These are phyloP conservation scores for Hyphodiscus hymeniophilus DNA, from an alignment of 495 filamentous ascomycete genomes.

Conservation along the genomic window DNA sequence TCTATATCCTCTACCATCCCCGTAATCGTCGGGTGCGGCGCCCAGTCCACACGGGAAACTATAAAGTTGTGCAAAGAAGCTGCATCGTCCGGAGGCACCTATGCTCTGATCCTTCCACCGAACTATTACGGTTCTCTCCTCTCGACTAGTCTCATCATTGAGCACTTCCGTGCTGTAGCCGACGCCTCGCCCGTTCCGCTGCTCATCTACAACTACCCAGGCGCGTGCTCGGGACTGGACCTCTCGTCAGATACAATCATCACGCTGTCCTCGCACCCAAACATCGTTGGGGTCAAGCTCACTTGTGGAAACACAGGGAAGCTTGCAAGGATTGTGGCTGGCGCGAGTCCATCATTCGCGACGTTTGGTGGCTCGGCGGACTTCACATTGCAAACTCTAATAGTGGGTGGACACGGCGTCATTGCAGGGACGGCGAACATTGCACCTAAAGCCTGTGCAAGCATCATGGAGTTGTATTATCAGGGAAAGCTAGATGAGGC, in stretches of 20 bases:
- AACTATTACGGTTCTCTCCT: slow-evolving; percentile 22
- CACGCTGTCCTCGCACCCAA: slow-evolving; percentile 20
- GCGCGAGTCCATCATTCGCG: slow-evolving; percentile 17
- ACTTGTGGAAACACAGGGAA: slow-evolving; percentile 30
- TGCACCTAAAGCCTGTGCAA: slow-evolving; percentile 20
- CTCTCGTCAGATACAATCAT: slow-evolving; percentile 28
- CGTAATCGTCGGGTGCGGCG: slow-evolving; percentile 25
- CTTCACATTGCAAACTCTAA: slow-evolving; percentile 24
- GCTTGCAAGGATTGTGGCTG: slow-evolving; percentile 18
- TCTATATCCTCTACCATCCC: slow-evolving; percentile 20
- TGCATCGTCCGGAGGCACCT: slow-evolving; percentile 27
- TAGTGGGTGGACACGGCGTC: slow-evolving; percentile 21
- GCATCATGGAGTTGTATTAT: slow-evolving; percentile 26
- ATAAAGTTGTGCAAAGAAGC: slow-evolving; percentile 21
- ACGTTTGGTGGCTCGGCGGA: slow-evolving; percentile 24
- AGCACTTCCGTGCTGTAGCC: slow-evolving; percentile 23
- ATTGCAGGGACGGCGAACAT: slow-evolving; percentile 27
- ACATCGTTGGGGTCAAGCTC: slow-evolving; percentile 32
- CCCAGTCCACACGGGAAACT: slow-evolving; percentile 20
- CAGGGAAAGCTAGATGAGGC: slow-evolving; percentile 30
- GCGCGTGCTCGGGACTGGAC: slow-evolving; percentile 23
- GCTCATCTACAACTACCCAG: slow-evolving; percentile 28
- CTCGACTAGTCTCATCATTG: slow-evolving; percentile 15
- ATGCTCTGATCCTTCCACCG: slow-evolving; percentile 30
- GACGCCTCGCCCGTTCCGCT: slow-evolving; percentile 23